Conservation (phyloP, 805 yeast species). For the Candida caryicola region DNA sequence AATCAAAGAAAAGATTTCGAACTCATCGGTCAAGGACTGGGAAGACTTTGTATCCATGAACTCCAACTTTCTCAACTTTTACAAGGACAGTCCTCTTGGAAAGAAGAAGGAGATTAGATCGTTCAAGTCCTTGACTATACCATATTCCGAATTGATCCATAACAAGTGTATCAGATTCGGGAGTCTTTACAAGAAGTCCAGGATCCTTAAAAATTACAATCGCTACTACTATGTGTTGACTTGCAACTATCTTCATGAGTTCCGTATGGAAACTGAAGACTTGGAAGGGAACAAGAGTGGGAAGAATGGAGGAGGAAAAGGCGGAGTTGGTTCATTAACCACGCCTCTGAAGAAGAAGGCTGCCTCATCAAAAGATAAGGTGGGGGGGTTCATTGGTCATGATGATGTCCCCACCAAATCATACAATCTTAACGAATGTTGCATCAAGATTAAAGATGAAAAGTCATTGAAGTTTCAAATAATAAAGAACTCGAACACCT, state of each 20-base stretch:
- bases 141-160: conserved; percentile 37
- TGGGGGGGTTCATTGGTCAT: conserved; percentile 40
- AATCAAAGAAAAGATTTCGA: conserved; percentile 24
- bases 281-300: conserved; percentile 7
- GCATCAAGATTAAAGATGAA: conserved; percentile 31
- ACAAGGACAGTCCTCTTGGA: conserved; percentile 14
- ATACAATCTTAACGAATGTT: conserved; percentile 39
- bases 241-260: conserved; percentile 44
- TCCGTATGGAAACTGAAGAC: conserved; percentile 28
- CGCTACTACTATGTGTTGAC: conserved; percentile 38
- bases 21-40: conserved; percentile 34
- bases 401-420: conserved; percentile 41
- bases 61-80: conserved; percentile 23
- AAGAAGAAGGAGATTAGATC: conserved; percentile 20
- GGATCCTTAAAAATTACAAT: conserved; percentile 39
- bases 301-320: conserved; percentile 3
- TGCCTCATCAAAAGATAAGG: conserved; percentile 27
- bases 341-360: conserved; percentile 12
- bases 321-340: conserved; percentile 5
- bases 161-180: conserved; percentile 41
- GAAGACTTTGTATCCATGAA: conserved; percentile 35
- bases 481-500: conserved; percentile 23
- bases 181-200: conserved; percentile 38
- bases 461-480: conserved; percentile 34
- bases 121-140: conserved; percentile 24